These are phyloP conservation scores for Piper longum DNA, from an alignment of 164 flowering plant species.

Conservation along the genomic window DNA sequence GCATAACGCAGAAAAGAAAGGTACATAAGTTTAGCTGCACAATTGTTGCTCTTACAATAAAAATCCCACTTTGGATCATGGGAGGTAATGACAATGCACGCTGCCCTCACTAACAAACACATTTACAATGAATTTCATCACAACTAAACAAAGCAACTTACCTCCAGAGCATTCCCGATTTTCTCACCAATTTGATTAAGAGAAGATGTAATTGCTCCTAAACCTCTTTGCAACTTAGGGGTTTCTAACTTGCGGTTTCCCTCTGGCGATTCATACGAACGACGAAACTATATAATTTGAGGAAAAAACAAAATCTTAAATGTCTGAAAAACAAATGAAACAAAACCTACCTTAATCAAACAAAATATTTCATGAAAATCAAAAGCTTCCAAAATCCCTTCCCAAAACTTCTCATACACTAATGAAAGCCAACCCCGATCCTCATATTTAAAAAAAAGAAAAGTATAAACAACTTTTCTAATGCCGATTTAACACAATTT, in stretches of 20 bases:
- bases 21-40: too few relatives aligned
- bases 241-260: constrained; percentile 36
- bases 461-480: background rate
- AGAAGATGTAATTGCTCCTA: constrained; percentile 58
- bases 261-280: constrained; percentile 27
- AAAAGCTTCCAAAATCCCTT: background rate
- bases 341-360: background rate
- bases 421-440: background rate
- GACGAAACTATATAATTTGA: constrained; percentile 21
- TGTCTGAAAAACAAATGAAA: background rate
- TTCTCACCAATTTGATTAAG: constrained; percentile 74
- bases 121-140: background rate
- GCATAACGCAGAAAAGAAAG: background rate
- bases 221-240: constrained; percentile 49
- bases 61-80: background rate
- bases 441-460: too few relatives aligned
- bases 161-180: constrained; percentile 82
- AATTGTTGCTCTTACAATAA: background rate
- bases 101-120: background rate
- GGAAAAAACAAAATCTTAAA: too few relatives aligned
- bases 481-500: background rate
- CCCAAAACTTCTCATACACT: background rate
- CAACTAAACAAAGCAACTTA: constrained; percentile 6
- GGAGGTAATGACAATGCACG: background rate
- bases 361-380: too few relatives aligned